Percentiles rank a stretch among this genome's conserved stretches.
These are phyloP conservation scores for Typha latifolia DNA, from an alignment of 176 grass and related monocot genomes.

Conservation along the genomic window DNA sequence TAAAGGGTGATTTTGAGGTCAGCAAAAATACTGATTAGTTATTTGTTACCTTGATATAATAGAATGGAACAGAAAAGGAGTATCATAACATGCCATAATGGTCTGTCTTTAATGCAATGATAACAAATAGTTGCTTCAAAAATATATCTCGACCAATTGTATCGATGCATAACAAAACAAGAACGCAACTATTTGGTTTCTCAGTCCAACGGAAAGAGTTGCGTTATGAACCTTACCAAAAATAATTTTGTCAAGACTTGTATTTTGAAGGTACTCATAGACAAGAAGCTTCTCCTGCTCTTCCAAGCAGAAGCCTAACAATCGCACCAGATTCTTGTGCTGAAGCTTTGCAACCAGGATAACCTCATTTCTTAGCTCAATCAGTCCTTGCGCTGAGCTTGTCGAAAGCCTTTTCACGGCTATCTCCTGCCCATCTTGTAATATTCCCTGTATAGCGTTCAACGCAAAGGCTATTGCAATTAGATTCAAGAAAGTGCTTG, in stretches of 20 bases:
- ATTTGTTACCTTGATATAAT: no score
- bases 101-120: no score
- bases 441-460: background rate
- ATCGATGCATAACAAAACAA: background rate
- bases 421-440: background rate
- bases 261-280: constrained; percentile 18
- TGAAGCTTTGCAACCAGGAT: constrained; percentile 46
- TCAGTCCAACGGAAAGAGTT: background rate
- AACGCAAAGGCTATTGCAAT: background rate
- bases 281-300: constrained; percentile 1
- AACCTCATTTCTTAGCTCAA: constrained; percentile 36
- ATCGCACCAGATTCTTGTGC: constrained; percentile 43
- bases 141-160: no score
- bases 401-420: constrained; percentile 2
- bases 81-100: no score
- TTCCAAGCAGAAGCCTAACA: constrained; percentile 20
- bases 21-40: no score
- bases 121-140: no score
- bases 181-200: background rate
- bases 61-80: no score
- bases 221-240: background rate
- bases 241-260: constrained; percentile 15
- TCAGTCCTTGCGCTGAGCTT: constrained; percentile 11
- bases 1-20: no score
- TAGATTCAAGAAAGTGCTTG: background rate